These are phyloP conservation scores for Solanum okadae DNA, from an alignment of 257 asterid species.

Conservation along the genomic window DNA sequence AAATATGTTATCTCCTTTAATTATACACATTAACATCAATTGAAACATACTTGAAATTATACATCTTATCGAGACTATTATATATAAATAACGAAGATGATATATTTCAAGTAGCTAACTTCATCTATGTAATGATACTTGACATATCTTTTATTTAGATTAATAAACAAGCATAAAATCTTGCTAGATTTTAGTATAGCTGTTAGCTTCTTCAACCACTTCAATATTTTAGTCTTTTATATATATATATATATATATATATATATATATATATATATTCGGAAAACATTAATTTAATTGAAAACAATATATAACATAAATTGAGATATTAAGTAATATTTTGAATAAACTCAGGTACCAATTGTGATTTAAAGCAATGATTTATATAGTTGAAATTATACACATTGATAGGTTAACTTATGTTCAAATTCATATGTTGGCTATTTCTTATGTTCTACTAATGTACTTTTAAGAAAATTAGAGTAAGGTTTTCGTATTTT, in stretches of 20 bases:
- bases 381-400: too few relatives aligned
- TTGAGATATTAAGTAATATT: too few relatives aligned
- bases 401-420: too few relatives aligned
- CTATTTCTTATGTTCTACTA: too few relatives aligned
- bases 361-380: too few relatives aligned
- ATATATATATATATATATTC: background rate
- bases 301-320: too few relatives aligned
- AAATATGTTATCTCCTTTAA: background rate
- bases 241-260: background rate
- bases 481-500: too few relatives aligned
- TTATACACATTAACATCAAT: background rate
- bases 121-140: background rate
- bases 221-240: background rate
- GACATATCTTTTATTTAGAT: background rate
- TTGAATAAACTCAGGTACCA: too few relatives aligned
- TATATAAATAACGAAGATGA: background rate
- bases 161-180: background rate
- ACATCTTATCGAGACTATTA: too few relatives aligned
- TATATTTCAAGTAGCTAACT: background rate
- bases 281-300: too few relatives aligned
- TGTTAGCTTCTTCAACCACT: background rate
- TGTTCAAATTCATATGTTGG: too few relatives aligned
- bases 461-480: too few relatives aligned
- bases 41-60: background rate
- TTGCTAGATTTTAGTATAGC: background rate